Conservation (phyloP, 2,329 filamentous ascomycete species). For the Botryotinia narcissicola region DNA sequence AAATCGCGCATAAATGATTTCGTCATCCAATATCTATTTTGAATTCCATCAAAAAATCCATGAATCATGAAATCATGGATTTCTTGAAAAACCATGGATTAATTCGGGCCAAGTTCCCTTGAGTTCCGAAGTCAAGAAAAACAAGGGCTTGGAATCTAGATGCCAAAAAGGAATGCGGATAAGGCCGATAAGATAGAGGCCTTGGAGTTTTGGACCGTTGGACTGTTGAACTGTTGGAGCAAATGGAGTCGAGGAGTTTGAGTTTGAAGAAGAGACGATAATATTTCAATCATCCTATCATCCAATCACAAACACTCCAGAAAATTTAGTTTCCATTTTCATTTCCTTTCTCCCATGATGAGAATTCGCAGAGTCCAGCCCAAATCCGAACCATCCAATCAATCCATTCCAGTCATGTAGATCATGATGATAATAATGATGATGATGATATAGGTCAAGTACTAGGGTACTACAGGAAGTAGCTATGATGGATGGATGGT, state of each 20-base stretch:
- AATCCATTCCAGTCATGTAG: not conserved
- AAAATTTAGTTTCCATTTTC: not conserved
- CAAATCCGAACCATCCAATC: not conserved
- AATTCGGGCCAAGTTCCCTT: not conserved
- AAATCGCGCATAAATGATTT: not conserved
- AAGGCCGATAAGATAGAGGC: not conserved
- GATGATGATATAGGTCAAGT: not conserved
- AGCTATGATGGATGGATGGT: not conserved
- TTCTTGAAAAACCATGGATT: not conserved
- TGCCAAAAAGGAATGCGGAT: not conserved
- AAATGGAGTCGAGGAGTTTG: not conserved
- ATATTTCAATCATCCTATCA: not conserved
- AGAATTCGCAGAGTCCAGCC: not conserved
- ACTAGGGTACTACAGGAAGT: not conserved
- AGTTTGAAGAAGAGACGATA: not conserved
- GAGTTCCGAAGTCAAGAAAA: not conserved
- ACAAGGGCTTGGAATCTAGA: not conserved
- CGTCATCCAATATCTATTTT: not conserved
- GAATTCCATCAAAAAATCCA: not conserved
- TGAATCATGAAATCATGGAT: not conserved
- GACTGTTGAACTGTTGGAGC: not conserved
- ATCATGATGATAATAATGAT: not conserved
- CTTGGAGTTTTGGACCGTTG: no score
- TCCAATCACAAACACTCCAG: not conserved
- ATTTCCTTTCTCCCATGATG: not conserved